Percentiles rank a stretch among this genome's conserved stretches.
These are phyloP conservation scores for Triticum dicoccoides DNA, from an alignment of 176 grass and related monocot species.

Conservation along the genomic window DNA sequence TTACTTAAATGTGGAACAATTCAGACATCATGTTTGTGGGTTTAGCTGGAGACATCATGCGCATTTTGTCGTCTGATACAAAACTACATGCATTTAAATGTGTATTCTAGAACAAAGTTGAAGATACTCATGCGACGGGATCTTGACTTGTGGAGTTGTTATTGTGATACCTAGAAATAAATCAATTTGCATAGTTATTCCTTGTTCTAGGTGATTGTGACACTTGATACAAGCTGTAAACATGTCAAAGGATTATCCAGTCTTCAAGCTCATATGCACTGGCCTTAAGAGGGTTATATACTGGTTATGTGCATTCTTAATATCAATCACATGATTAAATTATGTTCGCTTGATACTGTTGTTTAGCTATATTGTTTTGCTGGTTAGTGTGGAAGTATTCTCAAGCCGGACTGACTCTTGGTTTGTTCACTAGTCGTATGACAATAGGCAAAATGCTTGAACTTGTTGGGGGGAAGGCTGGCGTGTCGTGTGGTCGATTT, in stretches of 20 bases:
- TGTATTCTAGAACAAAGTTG: background rate
- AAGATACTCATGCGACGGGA: background rate
- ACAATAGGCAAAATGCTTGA: conserved; percentile 98
- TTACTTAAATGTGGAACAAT: too few species aligned
- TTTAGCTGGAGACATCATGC: background rate
- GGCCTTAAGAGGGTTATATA: background rate
- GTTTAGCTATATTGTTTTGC: background rate
- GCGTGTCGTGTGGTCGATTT: conserved; percentile 68
- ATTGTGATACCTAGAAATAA: background rate
- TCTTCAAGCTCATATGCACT: background rate
- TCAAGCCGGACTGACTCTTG: background rate
- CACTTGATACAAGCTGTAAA: background rate
- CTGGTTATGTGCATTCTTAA: background rate
- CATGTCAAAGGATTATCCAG: background rate
- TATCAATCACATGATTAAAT: background rate
- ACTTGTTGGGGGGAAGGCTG: conserved; percentile 87
- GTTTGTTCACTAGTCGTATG: conserved; percentile 65
- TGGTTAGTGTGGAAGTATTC: background rate
- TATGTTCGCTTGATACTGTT: background rate
- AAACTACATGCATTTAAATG: background rate
- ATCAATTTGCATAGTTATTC: background rate
- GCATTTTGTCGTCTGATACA: background rate
- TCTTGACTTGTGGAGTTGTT: background rate
- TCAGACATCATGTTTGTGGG: too few species aligned
- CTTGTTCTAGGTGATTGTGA: background rate